Base-by-base conservation (phyloP, 2,329 filamentous ascomycete genomes). In the Xylariales sp. region DNA sequence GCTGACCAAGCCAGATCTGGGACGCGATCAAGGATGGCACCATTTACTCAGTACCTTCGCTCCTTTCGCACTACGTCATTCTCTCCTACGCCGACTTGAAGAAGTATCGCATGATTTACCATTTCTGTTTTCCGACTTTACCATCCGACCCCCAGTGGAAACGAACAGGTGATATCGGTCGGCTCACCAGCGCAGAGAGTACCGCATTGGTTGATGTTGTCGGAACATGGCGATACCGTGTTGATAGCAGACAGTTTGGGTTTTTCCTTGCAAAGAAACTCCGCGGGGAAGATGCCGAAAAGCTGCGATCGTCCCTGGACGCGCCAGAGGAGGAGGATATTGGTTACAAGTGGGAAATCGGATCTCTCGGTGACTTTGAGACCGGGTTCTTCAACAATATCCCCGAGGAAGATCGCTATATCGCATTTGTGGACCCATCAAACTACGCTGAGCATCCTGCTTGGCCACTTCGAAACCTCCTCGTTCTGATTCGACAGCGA, bases 61-160 rank as follows among this genome's bases (percentile, higher is more conserved):
- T 97, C 3, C 79, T 98, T 14, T 82, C 88, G 5, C 93, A 88
- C 6, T 97, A 96, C 60, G 76, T 87, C 18, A 81, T 94, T 41
- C 79, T 97, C 31, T 95, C 88, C 13, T 98, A 88, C 59, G 91
- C 93, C 45, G 91, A 98, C 57, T 75, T 98, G 23, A 98, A 98
- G 62, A 96, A 94, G 57, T 97, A 97, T 67, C 88, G 83, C 46
- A 96, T 97, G 59, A 88, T 85, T n/a, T 97, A 97, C 65, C 95
- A 94, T 81, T 97, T 97, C 62, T 91, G 85, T 5, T 98, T 95
- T 55, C 93, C 93, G 1, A 89, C 91, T 13, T 73, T 98, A 30
- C 90, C 95, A 58, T 95, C 91, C 4, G 83, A 91, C 38, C 88
- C 88, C 2, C 70, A 75, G 19, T 98, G 93, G 93, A 83, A 78